phyloP scores from a whole-genome alignment of 2,329 filamentous ascomycete genomes.

The Endocalyx cinctus region DNA sequence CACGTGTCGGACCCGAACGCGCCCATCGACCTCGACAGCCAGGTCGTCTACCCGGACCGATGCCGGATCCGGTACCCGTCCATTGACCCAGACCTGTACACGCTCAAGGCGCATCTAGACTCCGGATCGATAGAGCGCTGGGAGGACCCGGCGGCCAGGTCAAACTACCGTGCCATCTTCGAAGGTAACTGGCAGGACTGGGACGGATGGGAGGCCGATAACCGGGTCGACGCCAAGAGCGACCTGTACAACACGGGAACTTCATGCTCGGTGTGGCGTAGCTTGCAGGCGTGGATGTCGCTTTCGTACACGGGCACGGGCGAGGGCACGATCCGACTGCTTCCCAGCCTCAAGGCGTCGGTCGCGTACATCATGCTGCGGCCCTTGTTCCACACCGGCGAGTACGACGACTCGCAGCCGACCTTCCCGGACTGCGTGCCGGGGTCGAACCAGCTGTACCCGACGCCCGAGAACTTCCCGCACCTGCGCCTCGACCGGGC shows the following conservation, averaged over 20 bases:
- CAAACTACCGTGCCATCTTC: slow-evolving; percentile 70
- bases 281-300: slow-evolving; percentile 84
- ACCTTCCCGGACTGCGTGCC: slow-evolving; percentile 31
- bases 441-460: slow-evolving; percentile 32
- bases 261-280: slow-evolving; percentile 77
- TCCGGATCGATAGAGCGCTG: slow-evolving; percentile 73
- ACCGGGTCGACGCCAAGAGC: slow-evolving; percentile 61
- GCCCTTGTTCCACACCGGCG: slow-evolving; percentile 90
- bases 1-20: slow-evolving; percentile 43
- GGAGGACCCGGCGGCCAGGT: slow-evolving; percentile 65
- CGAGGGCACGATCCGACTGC: slow-evolving; percentile 75
- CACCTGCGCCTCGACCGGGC: slow-evolving; percentile 61
- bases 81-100: slow-evolving; percentile 61
- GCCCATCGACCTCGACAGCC: slow-evolving; percentile 46
- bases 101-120: slow-evolving; percentile 70
- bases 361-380: slow-evolving; percentile 78
- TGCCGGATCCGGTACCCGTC: slow-evolving; percentile 67
- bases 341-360: slow-evolving; percentile 69
- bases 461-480: slow-evolving; percentile 61
- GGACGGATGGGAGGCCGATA: slow-evolving; percentile 74
- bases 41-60: slow-evolving; percentile 65
- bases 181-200: slow-evolving; percentile 75
- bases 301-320: slow-evolving; percentile 67
- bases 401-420: too few species aligned
- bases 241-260: slow-evolving; percentile 81